These are phyloP conservation scores for Podospora pseudocomata DNA, from an alignment of 495 filamentous ascomycete species.

Conservation along the genomic window DNA sequence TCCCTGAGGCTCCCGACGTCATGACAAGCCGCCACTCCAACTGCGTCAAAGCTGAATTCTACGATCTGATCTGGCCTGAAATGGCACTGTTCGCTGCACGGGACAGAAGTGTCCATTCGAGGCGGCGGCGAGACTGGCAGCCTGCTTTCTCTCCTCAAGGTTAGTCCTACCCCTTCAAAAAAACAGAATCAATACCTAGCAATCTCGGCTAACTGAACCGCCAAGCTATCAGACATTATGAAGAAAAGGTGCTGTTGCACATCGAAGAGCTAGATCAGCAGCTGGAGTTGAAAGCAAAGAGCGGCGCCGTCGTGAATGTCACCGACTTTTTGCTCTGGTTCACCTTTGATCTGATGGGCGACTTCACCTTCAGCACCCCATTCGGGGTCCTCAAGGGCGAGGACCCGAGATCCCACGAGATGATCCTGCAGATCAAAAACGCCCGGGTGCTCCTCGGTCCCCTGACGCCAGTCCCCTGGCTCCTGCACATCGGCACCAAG, in stretches of 20 bases:
- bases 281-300: no score
- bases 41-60: not conserved
- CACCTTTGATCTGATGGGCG: slow-evolving; percentile 12
- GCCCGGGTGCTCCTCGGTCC: slow-evolving; percentile 37
- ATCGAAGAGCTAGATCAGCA: not conserved
- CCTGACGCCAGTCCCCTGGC: slow-evolving; percentile 39
- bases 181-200: no score
- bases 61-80: not conserved
- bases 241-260: not conserved
- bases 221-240: no score
- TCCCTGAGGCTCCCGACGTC: not conserved
- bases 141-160: not conserved
- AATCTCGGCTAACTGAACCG: no score
- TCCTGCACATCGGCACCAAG: slow-evolving; percentile 30
- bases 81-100: not conserved
- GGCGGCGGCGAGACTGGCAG: not conserved
- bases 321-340: slow-evolving; percentile 35
- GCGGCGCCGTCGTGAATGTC: not conserved
- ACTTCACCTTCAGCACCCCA: slow-evolving; percentile 14
- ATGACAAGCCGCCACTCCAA: not conserved
- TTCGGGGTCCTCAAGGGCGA: slow-evolving; percentile 41
- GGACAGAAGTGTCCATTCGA: not conserved
- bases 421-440: slow-evolving; percentile 27
- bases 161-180: not conserved
- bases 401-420: slow-evolving; percentile 29